These are phyloP conservation scores for Nothophytophthora sp. DNA, from an alignment of 352 stramenopile genomes.

Conservation along the genomic window DNA sequence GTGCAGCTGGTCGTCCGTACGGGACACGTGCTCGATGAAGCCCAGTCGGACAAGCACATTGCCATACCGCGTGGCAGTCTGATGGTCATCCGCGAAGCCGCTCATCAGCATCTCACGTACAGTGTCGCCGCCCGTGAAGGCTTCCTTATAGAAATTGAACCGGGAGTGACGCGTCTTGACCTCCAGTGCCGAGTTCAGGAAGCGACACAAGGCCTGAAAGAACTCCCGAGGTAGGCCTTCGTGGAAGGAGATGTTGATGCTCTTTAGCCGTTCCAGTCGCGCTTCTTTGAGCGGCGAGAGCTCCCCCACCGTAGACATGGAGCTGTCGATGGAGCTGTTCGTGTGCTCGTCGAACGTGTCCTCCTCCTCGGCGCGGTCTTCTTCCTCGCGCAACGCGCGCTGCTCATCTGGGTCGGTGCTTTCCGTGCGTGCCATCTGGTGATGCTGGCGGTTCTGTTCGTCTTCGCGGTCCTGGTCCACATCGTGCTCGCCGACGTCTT, in stretches of 20 bases:
- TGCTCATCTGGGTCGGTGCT: conserved; percentile 18
- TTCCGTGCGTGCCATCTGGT: conserved; percentile 3
- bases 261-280: conserved; percentile 70
- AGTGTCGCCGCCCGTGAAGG: conserved; percentile 76
- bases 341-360: conserved; percentile 40
- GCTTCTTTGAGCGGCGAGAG: conserved; percentile 69
- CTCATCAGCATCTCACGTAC: conserved; percentile 73
- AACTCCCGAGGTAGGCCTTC: conserved; percentile 81
- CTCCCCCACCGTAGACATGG: conserved; percentile 47
- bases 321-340: conserved; percentile 34
- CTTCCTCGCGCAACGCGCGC: conserved; percentile 8
- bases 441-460: conserved; percentile 14
- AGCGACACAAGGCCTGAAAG: conserved; percentile 70
- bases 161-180: conserved; percentile 82
- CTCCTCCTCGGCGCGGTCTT: conserved; percentile 22
- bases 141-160: conserved; percentile 89
- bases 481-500: conserved; percentile 39
- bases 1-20: conserved; percentile 74
- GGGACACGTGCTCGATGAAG: conserved; percentile 84
- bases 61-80: conserved; percentile 64
- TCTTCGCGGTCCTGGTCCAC: conserved; percentile 36
- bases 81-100: conserved; percentile 80
- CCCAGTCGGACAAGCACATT: conserved; percentile 82
- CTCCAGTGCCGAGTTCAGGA: conserved; percentile 73
- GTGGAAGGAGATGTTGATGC: conserved; percentile 78